phyloP scores from a whole-genome alignment of 192 early-diverging fungal species.

The Powellomyces hirtus region DNA sequence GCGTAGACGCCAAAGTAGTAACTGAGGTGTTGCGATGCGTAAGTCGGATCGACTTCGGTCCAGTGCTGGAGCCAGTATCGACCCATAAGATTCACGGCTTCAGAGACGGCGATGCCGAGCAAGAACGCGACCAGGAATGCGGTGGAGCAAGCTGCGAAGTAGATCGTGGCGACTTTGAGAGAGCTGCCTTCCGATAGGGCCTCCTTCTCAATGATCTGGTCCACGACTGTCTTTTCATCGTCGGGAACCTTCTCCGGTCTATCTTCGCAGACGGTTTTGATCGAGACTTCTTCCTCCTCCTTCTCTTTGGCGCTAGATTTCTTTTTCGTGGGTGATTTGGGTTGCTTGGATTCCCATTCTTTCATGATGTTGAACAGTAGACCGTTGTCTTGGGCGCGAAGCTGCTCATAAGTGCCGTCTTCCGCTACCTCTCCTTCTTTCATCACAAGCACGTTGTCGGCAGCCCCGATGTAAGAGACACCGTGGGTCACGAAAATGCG shows the following conservation, averaged over 20 bases:
- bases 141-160: slow-evolving; percentile 45
- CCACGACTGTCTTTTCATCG: slow-evolving; percentile 71
- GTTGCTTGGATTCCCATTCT: too few relatives aligned
- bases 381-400: background rate
- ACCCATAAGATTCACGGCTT: slow-evolving; percentile 50
- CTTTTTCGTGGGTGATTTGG: too few relatives aligned
- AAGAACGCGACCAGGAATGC: slow-evolving; percentile 36
- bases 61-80: slow-evolving; percentile 59
- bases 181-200: slow-evolving; percentile 64
- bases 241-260: background rate
- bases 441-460: background rate
- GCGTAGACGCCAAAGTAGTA: slow-evolving; percentile 28
- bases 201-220: slow-evolving; percentile 61
- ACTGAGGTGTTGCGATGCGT: background rate
- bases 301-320: background rate
- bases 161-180: slow-evolving; percentile 61
- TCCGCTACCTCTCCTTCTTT: background rate
- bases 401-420: background rate
- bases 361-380: too few relatives aligned
- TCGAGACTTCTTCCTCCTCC: background rate
- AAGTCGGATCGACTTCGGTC: slow-evolving; percentile 29
- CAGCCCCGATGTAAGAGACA: background rate
- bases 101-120: slow-evolving; percentile 40
- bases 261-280: background rate
- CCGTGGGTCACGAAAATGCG: slow-evolving; percentile 69